Evolutionary conservation across 305 asterid species (phyloP).

Genomic region (Fraxinus paxiana): DNA sequence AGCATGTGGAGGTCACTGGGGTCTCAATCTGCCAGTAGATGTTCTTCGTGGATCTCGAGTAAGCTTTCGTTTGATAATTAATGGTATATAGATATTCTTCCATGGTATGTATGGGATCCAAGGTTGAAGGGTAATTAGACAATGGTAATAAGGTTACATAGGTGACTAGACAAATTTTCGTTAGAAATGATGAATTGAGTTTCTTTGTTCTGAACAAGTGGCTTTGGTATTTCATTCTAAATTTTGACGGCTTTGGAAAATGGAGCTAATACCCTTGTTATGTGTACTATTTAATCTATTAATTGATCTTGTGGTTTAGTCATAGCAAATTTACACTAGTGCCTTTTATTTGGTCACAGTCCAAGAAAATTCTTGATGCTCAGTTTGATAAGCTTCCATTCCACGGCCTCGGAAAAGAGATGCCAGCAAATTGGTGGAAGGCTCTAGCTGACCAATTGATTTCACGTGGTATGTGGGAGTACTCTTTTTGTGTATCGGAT

Average conservation of each 20-base stretch:
- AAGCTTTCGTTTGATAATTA: constrained; percentile 35
- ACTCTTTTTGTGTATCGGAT: constrained; percentile 20
- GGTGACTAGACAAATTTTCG: not conserved
- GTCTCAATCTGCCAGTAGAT: constrained; percentile 84
- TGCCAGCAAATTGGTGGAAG: constrained; percentile 94
- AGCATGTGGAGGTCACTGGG: constrained; percentile 81
- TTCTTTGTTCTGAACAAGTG: constrained; percentile 9
- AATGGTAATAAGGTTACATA: constrained; percentile 8
- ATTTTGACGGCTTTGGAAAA: constrained; percentile 1
- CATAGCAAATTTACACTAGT: constrained; percentile 20
- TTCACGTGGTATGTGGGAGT: constrained; percentile 52
- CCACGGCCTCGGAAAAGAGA: constrained; percentile 88
- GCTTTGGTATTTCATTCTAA: constrained; percentile 8
- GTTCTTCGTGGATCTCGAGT: constrained; percentile 97
- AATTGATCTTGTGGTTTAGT: constrained; percentile 10
- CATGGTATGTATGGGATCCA: not conserved
- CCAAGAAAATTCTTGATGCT: constrained; percentile 75
- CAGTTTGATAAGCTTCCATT: constrained; percentile 78
- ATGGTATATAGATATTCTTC: constrained; percentile 14
- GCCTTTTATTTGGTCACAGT: constrained; percentile 41
- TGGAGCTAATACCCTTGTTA: not conserved
- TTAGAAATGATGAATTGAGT: constrained; percentile 7
- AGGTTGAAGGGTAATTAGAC: not conserved
- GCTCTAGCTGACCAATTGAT: constrained; percentile 73
- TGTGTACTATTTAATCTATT: not conserved